Evolutionary conservation across 2,329 filamentous ascomycete species (phyloP), one percentile per base, ranked within the genome.

Genomic region (Gnomoniopsis sp.): DNA sequence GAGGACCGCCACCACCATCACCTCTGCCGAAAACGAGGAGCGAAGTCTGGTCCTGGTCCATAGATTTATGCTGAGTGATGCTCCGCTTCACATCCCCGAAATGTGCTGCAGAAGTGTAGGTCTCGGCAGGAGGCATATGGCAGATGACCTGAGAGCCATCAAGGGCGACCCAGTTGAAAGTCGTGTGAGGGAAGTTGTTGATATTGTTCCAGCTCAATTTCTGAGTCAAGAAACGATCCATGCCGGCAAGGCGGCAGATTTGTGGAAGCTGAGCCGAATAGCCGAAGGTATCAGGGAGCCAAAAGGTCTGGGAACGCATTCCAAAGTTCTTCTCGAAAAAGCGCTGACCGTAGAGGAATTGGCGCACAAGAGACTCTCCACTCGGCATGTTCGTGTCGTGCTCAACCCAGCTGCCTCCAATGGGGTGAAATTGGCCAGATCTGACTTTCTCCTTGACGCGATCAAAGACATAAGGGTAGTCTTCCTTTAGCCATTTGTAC

Each of bases 121-220:
- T 98, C 75, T 99, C 93, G 2, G 91, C 85, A 1, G 95, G 95
- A 3, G 93, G 87, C 95, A 99, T 99, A 70, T 99, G 95, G 73
- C 93, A 98, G 62, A 99, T 86, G 65, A 99, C 95, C 70, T 98
- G 95, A 69, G 90, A 96, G 59, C 95, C 93, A 72, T 99, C 95
- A 15, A 97, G 84, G 14, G 92, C 86, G 34, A 99, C 93, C 95
- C 95, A 99, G 74, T 96, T 96, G 81, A 99, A 99, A 0, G 95
- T 98, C 6, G 95, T 98, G 71, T 98, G 95, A 0, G 95, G 95
- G 76, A 98, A 99, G 70, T 90, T 96, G 77, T 98, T 98, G 82
- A 98, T 98, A 72, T 98, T 98, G 79, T 98, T 98, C 95, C 95
- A 99, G 79, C 93, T 98, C 60, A 99, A 80, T 77, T 99, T 99